Conservation (phyloP, 2,329 filamentous ascomycete species). For the Ophiocordyceps sinensis region DNA sequence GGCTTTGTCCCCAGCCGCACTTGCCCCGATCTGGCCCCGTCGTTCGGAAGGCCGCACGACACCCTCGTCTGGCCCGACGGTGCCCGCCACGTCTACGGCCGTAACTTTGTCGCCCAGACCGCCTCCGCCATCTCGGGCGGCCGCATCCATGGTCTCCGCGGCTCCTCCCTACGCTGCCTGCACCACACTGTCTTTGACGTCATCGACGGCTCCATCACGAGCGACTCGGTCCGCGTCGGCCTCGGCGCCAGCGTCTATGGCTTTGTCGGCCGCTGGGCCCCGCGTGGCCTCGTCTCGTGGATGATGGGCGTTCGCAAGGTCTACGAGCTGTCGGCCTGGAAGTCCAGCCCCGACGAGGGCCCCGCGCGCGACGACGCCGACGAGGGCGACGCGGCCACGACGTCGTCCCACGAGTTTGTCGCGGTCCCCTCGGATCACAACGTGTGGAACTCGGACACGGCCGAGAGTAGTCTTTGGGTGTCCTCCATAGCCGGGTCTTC, state of each 20-base stretch:
- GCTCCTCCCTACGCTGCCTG: conserved; percentile 62
- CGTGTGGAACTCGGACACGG: conserved; percentile 26
- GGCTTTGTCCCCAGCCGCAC: conserved; percentile 38
- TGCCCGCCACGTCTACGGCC: conserved; percentile 44
- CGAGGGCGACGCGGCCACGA: conserved; percentile 13
- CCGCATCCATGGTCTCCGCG: conserved; percentile 44
- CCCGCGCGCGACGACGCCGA: conserved; percentile 22
- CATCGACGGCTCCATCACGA: conserved; percentile 49
- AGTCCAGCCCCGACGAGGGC: conserved; percentile 26
- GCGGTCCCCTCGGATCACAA: conserved; percentile 28
- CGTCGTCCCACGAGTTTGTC: conserved; percentile 31
- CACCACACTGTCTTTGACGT: conserved; percentile 87
- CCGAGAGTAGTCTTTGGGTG: conserved; percentile 31
- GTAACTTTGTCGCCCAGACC: conserved; percentile 44
- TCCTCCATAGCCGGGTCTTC: conserved; percentile 11
- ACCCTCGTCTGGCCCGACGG: conserved; percentile 48
- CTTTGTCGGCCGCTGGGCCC: conserved; percentile 69
- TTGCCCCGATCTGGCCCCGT: conserved; percentile 7
- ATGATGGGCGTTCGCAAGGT: conserved; percentile 73
- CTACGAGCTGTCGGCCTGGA: conserved; percentile 40
- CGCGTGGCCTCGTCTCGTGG: conserved; percentile 67
- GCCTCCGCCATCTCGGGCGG: conserved; percentile 40
- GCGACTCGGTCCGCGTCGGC: conserved; percentile 61
- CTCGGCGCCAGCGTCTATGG: conserved; percentile 75
- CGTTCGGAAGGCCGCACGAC: conserved; percentile 28